Conservation (phyloP, 2,329 filamentous ascomycete species). For the Sordariomycetes sp. region DNA sequence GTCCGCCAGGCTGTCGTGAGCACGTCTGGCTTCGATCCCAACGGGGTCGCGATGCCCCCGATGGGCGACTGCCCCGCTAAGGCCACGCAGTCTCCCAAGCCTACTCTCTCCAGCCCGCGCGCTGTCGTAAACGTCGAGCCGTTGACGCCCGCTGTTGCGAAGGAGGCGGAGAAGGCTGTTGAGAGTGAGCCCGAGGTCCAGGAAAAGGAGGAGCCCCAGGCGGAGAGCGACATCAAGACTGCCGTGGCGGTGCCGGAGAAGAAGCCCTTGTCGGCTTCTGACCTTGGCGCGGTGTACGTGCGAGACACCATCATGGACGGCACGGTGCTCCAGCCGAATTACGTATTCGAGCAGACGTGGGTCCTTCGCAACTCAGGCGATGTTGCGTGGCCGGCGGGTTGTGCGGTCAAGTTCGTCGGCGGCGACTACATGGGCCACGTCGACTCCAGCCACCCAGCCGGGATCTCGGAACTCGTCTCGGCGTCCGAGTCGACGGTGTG, state of each 20-base stretch:
- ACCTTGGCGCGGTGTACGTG: slow-evolving; percentile 50
- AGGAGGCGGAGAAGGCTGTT: slow-evolving; percentile 14
- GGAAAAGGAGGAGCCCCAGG: slow-evolving; percentile 6
- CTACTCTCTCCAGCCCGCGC: slow-evolving; percentile 9
- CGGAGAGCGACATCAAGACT: slow-evolving; percentile 12
- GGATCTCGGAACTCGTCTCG: slow-evolving; percentile 59
- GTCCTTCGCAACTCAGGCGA: slow-evolving; percentile 75
- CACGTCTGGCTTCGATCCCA: slow-evolving; percentile 64
- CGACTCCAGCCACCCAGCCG: slow-evolving; percentile 67
- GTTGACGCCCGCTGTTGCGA: slow-evolving; percentile 3
- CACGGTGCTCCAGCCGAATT: slow-evolving; percentile 53
- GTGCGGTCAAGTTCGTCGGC: slow-evolving; percentile 80
- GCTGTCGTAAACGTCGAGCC: slow-evolving; percentile 3
- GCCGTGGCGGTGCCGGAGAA: slow-evolving; percentile 5
- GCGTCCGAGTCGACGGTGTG: slow-evolving; percentile 76
- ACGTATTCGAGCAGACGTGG: slow-evolving; percentile 83
- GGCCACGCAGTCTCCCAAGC: slow-evolving; percentile 48
- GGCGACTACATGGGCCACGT: slow-evolving; percentile 95
- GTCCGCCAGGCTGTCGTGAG: slow-evolving; percentile 79
- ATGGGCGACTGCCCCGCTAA: slow-evolving; percentile 51
- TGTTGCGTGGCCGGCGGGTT: slow-evolving; percentile 72
- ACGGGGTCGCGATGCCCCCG: slow-evolving; percentile 48
- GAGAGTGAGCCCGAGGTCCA: slow-evolving; percentile 8
- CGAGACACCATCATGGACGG: slow-evolving; percentile 71
- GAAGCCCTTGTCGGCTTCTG: slow-evolving; percentile 6